A percentile compares a stretch with the other conserved stretches of the same genome.
Conservation (phyloP, 495 filamentous ascomycete species). For the Penicillium riverlandense region DNA sequence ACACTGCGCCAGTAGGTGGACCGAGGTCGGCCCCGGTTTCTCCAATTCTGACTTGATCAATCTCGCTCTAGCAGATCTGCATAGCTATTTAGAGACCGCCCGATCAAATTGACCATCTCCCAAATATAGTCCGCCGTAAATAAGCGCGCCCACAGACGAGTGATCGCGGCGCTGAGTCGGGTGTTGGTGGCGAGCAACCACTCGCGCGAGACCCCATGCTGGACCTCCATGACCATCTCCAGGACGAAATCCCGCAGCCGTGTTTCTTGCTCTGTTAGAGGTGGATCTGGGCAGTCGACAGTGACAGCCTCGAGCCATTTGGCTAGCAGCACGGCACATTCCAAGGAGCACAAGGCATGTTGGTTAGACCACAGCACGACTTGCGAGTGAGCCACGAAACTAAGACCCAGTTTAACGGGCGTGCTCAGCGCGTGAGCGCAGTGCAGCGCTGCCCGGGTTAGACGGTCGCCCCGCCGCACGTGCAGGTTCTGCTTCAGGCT, state of each 20-base stretch:
- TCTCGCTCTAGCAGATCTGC: constrained; percentile 51
- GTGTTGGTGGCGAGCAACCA: constrained; percentile 45
- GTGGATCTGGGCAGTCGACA: constrained; percentile 21
- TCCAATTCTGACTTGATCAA: neutral
- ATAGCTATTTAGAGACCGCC: constrained; percentile 53
- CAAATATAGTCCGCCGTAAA: constrained; percentile 64
- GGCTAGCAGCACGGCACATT: constrained; percentile 60
- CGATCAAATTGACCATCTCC: constrained; percentile 59
- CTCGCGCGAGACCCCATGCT: constrained; percentile 45
- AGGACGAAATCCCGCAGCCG: constrained; percentile 55
- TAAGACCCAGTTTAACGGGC: constrained; percentile 60
- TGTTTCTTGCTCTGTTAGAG: constrained; percentile 47
- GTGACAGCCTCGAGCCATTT: constrained; percentile 45
- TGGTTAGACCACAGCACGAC: constrained; percentile 67
- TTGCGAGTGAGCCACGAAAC: constrained; percentile 62
- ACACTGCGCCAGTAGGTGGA: too few relatives aligned
- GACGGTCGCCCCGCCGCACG: constrained; percentile 47
- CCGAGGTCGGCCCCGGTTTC: too few relatives aligned
- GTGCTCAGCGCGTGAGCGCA: constrained; percentile 64
- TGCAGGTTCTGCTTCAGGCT: constrained; percentile 51
- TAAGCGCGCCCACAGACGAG: constrained; percentile 60
- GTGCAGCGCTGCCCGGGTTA: constrained; percentile 56
- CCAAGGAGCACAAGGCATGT: constrained; percentile 60
- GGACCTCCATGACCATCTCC: constrained; percentile 62
- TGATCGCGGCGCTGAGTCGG: constrained; percentile 54